Conservation (phyloP, 805 yeast species). For the Metschnikowia vanudenii region DNA sequence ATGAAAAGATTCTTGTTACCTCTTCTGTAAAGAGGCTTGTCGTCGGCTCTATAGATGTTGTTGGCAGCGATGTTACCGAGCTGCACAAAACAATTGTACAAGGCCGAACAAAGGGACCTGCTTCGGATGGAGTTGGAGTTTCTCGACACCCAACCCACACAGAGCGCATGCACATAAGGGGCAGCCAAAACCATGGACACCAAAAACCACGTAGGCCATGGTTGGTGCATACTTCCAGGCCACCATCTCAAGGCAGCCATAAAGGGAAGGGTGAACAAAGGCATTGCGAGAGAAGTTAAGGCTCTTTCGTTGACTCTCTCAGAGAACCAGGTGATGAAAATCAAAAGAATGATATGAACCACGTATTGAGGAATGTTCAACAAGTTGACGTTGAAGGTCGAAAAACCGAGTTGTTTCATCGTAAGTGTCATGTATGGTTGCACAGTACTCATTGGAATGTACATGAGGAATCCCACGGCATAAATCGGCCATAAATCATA, state of each 20-base stretch:
- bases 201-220: constrained; percentile 45
- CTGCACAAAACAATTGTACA: constrained; percentile 65
- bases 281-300: constrained; percentile 17
- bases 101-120: constrained; percentile 62
- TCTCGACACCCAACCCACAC: constrained; percentile 59
- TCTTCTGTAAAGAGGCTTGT: constrained; percentile 56
- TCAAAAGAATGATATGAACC: constrained; percentile 23
- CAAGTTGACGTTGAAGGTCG: constrained; percentile 51
- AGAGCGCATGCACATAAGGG: constrained; percentile 53
- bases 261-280: constrained; percentile 31
- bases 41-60: constrained; percentile 56
- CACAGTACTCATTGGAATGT: constrained; percentile 18
- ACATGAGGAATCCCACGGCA: constrained; percentile 42
- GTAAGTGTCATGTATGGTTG: constrained; percentile 47
- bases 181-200: constrained; percentile 40
- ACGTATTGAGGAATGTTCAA: constrained; percentile 51
- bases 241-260: constrained; percentile 39
- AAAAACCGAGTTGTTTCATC: constrained; percentile 49
- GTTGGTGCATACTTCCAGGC: constrained; percentile 37
- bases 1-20: constrained; percentile 48
- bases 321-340: constrained; percentile 25
- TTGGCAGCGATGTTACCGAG: constrained; percentile 52
- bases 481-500: constrained; percentile 58
- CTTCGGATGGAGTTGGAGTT: constrained; percentile 63
- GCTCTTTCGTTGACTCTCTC: constrained; percentile 27